A percentile compares a stretch with the other conserved stretches of the same genome.
phyloP scores from a whole-genome alignment of 2,329 filamentous ascomycete species.

The Fusarium palustre region DNA sequence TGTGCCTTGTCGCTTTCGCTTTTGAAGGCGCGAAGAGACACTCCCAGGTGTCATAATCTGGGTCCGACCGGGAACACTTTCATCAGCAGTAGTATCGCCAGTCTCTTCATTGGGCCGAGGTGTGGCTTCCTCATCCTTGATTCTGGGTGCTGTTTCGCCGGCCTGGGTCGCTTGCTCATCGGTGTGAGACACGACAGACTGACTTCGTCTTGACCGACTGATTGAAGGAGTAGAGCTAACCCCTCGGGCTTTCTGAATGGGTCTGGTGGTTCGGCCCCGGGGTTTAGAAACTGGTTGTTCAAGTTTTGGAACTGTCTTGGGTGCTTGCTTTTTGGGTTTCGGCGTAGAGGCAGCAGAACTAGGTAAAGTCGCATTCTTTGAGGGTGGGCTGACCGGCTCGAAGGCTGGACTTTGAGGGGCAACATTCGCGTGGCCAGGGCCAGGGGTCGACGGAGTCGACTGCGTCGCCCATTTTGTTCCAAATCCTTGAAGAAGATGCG shows the following conservation, averaged over 20 bases:
- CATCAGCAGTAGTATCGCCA: slow-evolving; percentile 67
- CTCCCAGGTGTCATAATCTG: slow-evolving; percentile 54
- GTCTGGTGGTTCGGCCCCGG: slow-evolving; percentile 54
- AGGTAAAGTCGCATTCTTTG: slow-evolving; percentile 53
- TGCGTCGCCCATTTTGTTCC: slow-evolving; percentile 71
- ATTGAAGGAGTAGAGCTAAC: slow-evolving; percentile 53
- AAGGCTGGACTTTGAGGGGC: slow-evolving; percentile 64
- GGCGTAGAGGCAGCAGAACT: slow-evolving; percentile 48
- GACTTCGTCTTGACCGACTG: slow-evolving; percentile 55
- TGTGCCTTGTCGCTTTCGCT: slow-evolving; percentile 69
- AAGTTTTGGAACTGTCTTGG: slow-evolving; percentile 47
- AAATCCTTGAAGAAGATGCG: slow-evolving; percentile 51
- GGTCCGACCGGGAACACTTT: slow-evolving; percentile 59
- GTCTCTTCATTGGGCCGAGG: slow-evolving; percentile 66
- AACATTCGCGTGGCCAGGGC: slow-evolving; percentile 50
- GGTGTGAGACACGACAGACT: slow-evolving; percentile 60
- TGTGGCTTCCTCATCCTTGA: slow-evolving; percentile 71
- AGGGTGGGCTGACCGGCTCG: slow-evolving; percentile 70
- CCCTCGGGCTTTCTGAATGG: slow-evolving; percentile 51
- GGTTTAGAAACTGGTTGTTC: slow-evolving; percentile 43
- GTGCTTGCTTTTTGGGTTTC: slow-evolving; percentile 51
- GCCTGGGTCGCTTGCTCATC: slow-evolving; percentile 63
- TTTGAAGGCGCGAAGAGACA: slow-evolving; percentile 56
- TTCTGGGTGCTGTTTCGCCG: slow-evolving; percentile 52
- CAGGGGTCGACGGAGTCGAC: slow-evolving; percentile 69